Percentiles rank a stretch among this genome's conserved stretches.
These are phyloP conservation scores for Ogataea paraovalis DNA, from an alignment of 805 yeast species.

Conservation along the genomic window DNA sequence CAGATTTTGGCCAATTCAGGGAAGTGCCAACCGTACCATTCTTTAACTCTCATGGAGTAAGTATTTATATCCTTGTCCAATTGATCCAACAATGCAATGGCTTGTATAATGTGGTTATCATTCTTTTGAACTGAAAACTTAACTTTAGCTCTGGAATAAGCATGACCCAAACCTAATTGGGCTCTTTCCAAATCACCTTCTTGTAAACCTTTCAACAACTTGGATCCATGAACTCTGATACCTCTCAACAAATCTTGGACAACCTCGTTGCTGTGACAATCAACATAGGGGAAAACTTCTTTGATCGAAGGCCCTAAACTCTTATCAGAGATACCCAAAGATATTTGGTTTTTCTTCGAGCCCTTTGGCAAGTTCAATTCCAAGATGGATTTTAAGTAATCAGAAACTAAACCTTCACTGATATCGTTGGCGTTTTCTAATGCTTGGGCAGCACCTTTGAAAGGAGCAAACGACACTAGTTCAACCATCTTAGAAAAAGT, in stretches of 20 bases:
- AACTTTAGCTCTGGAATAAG: conserved; percentile 97
- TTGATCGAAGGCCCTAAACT: conserved; percentile 96
- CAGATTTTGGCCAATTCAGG: conserved; percentile 93
- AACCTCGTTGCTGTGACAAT: conserved; percentile 85
- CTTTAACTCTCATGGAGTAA: conserved; percentile 94
- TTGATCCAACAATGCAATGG: conserved; percentile 95
- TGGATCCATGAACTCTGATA: conserved; percentile 83
- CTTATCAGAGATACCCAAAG: conserved; percentile 88
- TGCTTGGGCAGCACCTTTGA: conserved; percentile 99
- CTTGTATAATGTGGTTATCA: conserved; percentile 98
- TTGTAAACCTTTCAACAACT: conserved; percentile 85
- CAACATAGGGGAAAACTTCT: conserved; percentile 83
- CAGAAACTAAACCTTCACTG: conserved; percentile 94
- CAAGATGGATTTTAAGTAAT: conserved; percentile 81
- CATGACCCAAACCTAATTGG: conserved; percentile 97
- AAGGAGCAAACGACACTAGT: conserved; percentile 93
- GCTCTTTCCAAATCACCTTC: conserved; percentile 97
- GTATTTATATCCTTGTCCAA: conserved; percentile 98
- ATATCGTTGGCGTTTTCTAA: conserved; percentile 97
- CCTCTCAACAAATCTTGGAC: conserved; percentile 96
- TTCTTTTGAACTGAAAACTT: conserved; percentile 98
- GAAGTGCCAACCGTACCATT: conserved; percentile 99
- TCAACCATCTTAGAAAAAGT: conserved; percentile 90
- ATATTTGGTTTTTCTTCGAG: conserved; percentile 60
- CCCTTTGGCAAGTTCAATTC: conserved; percentile 88